Evolutionary conservation across 306 rosid genomes (phyloP), one percentile per base, ranked within the genome.

Genomic region (Dalbergia oliveri): DNA sequence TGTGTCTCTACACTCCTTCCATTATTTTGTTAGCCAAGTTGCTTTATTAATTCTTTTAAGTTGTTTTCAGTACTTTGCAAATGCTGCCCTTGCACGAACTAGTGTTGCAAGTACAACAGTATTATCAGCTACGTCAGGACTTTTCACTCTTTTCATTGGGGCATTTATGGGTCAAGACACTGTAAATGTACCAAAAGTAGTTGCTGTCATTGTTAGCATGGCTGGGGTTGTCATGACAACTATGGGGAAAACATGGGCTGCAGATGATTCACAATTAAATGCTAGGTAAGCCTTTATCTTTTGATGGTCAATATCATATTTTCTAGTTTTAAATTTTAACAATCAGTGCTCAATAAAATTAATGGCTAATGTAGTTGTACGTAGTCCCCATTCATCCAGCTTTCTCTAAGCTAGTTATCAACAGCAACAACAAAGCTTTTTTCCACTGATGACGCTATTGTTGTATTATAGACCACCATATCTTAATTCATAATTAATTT

Each of bases 51-150:
- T 1, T 21, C n/a, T 61, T 47, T 34, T 73, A 7, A 41, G 37
- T 75, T 78, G 26, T 18, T 86, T 89, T 80, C 94, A 96, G 99
- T 96, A 96, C 83, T 94, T 96, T 53, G 88, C 99, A 57, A 96
- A 93, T 90, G 98, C 99, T 73, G 99, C 99, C 26, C 98, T 96
- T 44, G 99, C 99, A 2, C 97, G 94, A 12, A 93, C 99, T 13
- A 96, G 99, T 85, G 99, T 96, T 34, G 99, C 98, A 39, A 96
- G 99, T 69, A 91, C 99, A 77, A 96, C 98, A 76, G 98, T 96
- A 54, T 84, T 96, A 78, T 93, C 99, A 72, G 93, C 99, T 79
- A 96, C 99, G 21, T 96, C 99, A 44, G 99, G 99, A 66, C 94
- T 96, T 78, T 96, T 96, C 84, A 96, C 99, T 56, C 98, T 96